These are phyloP conservation scores for Euphorbia pulcherrima DNA, from an alignment of 345 rosid species.

Conservation along the genomic window DNA sequence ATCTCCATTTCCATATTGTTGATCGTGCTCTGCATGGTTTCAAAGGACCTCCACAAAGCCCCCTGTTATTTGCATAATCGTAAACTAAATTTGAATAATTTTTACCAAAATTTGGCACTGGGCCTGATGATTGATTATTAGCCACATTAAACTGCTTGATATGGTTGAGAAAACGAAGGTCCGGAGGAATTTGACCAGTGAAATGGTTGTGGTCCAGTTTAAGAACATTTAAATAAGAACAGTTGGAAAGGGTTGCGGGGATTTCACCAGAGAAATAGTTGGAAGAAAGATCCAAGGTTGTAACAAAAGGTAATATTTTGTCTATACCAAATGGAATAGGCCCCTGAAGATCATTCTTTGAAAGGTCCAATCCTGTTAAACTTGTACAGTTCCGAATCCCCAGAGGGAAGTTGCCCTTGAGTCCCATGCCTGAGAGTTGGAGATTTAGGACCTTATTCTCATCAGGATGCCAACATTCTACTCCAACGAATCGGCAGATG, in stretches of 20 bases:
- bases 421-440: slow-evolving; percentile 18
- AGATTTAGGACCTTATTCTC: slow-evolving; percentile 31
- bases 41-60: slow-evolving; percentile 26
- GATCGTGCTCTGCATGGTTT: not conserved
- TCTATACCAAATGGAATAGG: slow-evolving; percentile 17
- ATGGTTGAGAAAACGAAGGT: not conserved
- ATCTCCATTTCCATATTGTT: not conserved
- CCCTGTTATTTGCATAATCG: slow-evolving; percentile 16
- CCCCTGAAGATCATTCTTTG: slow-evolving; percentile 15
- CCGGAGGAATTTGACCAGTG: slow-evolving; percentile 18
- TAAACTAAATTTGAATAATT: not conserved
- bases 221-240: slow-evolving; percentile 8
- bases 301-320: not conserved
- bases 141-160: slow-evolving; percentile 19
- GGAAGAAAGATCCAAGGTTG: slow-evolving; percentile 16
- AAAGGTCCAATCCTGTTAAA: slow-evolving; percentile 20
- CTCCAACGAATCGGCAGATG: slow-evolving; percentile 25
- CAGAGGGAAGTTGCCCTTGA: slow-evolving; percentile 26
- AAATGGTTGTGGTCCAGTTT: slow-evolving; percentile 19
- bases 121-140: slow-evolving; percentile 19
- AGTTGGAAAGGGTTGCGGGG: slow-evolving; percentile 16
- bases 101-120: slow-evolving; percentile 11
- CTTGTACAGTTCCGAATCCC: slow-evolving; percentile 20
- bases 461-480: slow-evolving; percentile 33
- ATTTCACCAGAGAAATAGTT: slow-evolving; percentile 30